A percentile compares a stretch with the other conserved stretches of the same genome.
Evolutionary conservation across 2,329 filamentous ascomycete genomes (phyloP).

Genomic region (Neonectria punicea): DNA sequence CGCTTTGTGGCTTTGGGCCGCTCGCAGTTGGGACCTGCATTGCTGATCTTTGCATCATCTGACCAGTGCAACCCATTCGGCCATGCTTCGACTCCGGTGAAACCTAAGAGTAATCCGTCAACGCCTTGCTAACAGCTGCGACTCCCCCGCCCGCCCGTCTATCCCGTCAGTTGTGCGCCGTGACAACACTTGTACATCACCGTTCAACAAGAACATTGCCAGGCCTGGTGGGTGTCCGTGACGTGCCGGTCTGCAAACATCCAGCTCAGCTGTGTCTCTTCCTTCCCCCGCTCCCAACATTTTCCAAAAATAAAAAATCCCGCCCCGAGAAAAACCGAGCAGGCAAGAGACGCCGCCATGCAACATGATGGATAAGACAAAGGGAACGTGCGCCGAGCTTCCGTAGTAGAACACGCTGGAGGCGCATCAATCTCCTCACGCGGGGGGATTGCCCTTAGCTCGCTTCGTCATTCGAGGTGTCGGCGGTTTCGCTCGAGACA

Average conservation of each 20-base stretch:
- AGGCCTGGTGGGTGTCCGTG: slow-evolving; percentile 16
- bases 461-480: slow-evolving; percentile 69
- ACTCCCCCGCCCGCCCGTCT: neutral
- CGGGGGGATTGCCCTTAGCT: slow-evolving; percentile 58
- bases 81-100: slow-evolving; percentile 5
- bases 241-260: slow-evolving; percentile 22
- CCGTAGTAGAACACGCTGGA: slow-evolving; percentile 11
- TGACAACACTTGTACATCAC: slow-evolving; percentile 20
- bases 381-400: slow-evolving; percentile 38
- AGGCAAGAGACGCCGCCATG: slow-evolving; percentile 50
- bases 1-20: slow-evolving; percentile 28
- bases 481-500: slow-evolving; percentile 64
- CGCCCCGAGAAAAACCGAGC: slow-evolving; percentile 39
- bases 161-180: slow-evolving; percentile 14
- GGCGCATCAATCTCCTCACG: slow-evolving; percentile 34
- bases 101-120: slow-evolving; percentile 12
- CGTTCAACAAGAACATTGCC: slow-evolving; percentile 24
- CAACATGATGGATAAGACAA: slow-evolving; percentile 49
- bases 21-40: slow-evolving; percentile 14
- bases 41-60: slow-evolving; percentile 23
- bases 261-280: slow-evolving; percentile 38
- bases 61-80: slow-evolving; percentile 18
- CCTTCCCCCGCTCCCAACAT: slow-evolving; percentile 34
- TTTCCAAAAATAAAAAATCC: slow-evolving; percentile 33
- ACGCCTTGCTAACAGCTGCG: slow-evolving; percentile 17